phyloP scores from a whole-genome alignment of 2,329 filamentous ascomycete species.

The Arthrobotrys pseudoclavata region DNA sequence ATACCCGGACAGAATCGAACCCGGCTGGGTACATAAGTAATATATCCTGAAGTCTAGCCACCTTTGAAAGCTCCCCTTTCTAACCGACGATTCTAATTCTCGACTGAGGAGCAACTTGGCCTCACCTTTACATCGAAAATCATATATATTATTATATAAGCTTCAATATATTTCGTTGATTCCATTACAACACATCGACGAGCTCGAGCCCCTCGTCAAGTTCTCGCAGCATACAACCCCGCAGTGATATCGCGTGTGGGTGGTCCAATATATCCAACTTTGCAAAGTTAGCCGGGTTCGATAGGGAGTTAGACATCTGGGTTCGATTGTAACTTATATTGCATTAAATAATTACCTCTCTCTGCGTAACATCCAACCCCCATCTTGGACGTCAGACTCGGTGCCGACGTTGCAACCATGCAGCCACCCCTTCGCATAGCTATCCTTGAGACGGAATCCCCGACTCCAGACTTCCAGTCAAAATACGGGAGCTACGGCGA shows the following conservation, averaged over 20 bases:
- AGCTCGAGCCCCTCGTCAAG: conserved; percentile 3
- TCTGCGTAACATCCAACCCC: neutral
- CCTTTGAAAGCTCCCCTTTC: neutral
- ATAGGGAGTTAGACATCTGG: neutral
- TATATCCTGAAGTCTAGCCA: conserved; percentile 17
- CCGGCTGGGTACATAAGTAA: neutral
- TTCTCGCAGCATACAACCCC: neutral
- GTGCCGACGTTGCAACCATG: conserved; percentile 19
- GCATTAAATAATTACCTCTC: too few relatives aligned
- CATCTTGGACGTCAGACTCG: neutral
- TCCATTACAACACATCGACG: neutral
- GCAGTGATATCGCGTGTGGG: neutral
- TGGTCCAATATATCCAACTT: neutral
- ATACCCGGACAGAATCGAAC: neutral
- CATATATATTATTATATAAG: neutral
- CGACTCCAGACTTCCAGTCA: conserved; percentile 74
- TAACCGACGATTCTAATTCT: neutral
- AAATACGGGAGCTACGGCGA: conserved; percentile 81
- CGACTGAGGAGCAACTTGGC: too few relatives aligned
- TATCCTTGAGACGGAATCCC: conserved; percentile 88
- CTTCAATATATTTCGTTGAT: neutral
- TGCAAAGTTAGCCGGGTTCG: neutral
- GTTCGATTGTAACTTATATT: too few relatives aligned
- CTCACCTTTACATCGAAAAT: too few relatives aligned
- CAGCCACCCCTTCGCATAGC: conserved; percentile 78